These are phyloP conservation scores for Aspergillus fischeri DNA, from an alignment of 2,329 filamentous ascomycete species.

Conservation along the genomic window DNA sequence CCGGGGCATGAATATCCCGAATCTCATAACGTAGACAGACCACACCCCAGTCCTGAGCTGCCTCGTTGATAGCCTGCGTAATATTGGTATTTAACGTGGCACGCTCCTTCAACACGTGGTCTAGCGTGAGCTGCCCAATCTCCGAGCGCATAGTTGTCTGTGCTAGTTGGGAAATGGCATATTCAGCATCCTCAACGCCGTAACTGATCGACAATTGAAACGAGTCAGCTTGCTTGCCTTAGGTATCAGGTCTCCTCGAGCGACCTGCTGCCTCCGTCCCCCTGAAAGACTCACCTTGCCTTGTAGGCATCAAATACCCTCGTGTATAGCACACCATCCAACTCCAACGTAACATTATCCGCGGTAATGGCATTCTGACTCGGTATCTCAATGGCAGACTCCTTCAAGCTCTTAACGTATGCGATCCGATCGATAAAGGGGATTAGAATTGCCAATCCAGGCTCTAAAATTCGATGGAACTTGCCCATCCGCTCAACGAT, in stretches of 20 bases:
- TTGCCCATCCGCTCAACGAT: conserved; percentile 99
- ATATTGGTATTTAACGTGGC: conserved; percentile 96
- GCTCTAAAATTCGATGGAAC: conserved; percentile 88
- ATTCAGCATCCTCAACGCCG: conserved; percentile 96
- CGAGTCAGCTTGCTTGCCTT: neutral
- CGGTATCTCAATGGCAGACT: conserved; percentile 92
- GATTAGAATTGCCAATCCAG: conserved; percentile 81
- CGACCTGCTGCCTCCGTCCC: neutral
- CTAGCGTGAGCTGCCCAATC: conserved; percentile 91
- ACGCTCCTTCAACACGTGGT: conserved; percentile 96
- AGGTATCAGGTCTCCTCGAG: neutral
- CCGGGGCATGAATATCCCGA: conserved; percentile 93
- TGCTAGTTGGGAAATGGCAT: conserved; percentile 94
- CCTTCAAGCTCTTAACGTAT: conserved; percentile 97
- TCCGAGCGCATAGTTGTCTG: conserved; percentile 99
- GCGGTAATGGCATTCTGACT: conserved; percentile 97
- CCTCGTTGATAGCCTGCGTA: conserved; percentile 97
- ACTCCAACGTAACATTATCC: conserved; percentile 94
- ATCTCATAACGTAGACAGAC: conserved; percentile 97
- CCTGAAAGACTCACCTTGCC: conserved; percentile 63
- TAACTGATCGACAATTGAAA: conserved; percentile 57
- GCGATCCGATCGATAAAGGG: conserved; percentile 93
- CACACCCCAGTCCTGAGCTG: conserved; percentile 93
- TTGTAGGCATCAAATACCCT: conserved; percentile 98
- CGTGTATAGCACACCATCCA: conserved; percentile 94